phyloP scores from a whole-genome alignment of 805 yeast species.

The Ogataea paradorogensis region DNA sequence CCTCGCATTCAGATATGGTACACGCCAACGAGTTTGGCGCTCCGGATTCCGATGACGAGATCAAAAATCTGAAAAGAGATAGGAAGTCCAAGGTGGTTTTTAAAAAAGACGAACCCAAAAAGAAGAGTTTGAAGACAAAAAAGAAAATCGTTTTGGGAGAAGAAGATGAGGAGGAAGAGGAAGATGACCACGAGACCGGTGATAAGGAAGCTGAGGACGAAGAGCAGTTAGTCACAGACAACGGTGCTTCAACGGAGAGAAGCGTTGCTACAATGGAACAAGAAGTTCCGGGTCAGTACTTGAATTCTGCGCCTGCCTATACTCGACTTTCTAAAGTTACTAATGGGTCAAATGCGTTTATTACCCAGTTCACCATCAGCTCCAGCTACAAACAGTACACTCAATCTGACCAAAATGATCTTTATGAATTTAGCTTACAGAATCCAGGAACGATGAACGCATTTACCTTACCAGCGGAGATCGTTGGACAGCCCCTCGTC shows the following conservation, averaged over 20 bases:
- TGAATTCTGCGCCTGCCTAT: background rate
- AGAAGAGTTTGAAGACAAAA: conserved; percentile 5
- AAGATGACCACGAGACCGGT: conserved; percentile 2
- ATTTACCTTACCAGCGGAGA: conserved; percentile 45
- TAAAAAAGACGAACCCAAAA: background rate
- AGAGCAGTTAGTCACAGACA: background rate
- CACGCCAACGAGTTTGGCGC: conserved; percentile 19
- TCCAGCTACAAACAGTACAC: conserved; percentile 31
- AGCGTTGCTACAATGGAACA: background rate
- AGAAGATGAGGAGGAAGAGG: conserved; percentile 8
- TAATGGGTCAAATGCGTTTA: conserved; percentile 24
- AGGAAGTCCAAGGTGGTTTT: background rate
- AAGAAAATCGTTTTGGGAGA: conserved; percentile 13
- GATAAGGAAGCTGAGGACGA: conserved; percentile 11
- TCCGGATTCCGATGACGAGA: conserved; percentile 1
- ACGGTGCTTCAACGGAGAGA: conserved; percentile 1
- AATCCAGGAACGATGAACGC: conserved; percentile 40
- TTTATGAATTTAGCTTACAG: conserved; percentile 29
- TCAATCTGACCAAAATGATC: conserved; percentile 21
- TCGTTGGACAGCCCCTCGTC: conserved; percentile 42
- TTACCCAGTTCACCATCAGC: conserved; percentile 37
- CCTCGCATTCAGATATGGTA: conserved; percentile 26
- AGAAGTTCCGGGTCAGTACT: background rate
- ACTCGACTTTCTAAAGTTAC: background rate
- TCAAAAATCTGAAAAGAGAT: conserved; percentile 1